These are phyloP conservation scores for Talaromyces sp. DNA, from an alignment of 2,329 filamentous ascomycete genomes.

Conservation along the genomic window DNA sequence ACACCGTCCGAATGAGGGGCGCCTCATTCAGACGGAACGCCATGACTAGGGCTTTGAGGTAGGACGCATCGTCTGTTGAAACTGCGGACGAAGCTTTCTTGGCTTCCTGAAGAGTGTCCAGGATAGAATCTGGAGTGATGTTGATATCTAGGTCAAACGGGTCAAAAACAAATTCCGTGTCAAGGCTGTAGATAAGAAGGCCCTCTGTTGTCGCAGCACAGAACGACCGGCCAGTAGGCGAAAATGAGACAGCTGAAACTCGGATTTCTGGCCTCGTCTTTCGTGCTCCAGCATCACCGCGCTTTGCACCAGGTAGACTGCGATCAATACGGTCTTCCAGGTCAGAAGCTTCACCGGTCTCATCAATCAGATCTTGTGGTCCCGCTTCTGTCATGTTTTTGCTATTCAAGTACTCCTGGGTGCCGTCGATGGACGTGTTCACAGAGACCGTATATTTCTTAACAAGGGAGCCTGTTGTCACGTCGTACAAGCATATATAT, in stretches of 20 bases:
- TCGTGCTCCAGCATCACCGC: slow-evolving; percentile 77
- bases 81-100: slow-evolving; percentile 45
- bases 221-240: slow-evolving; percentile 83
- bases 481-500: slow-evolving; percentile 97
- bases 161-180: slow-evolving; percentile 80
- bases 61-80: slow-evolving; percentile 63
- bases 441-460: slow-evolving; percentile 95
- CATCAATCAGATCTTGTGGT: slow-evolving; percentile 77
- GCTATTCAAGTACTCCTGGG: slow-evolving; percentile 95
- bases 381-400: slow-evolving; percentile 87
- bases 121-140: slow-evolving; percentile 81
- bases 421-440: slow-evolving; percentile 92
- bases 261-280: slow-evolving; percentile 76
- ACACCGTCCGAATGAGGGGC: slow-evolving; percentile 75
- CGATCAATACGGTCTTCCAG: slow-evolving; percentile 77
- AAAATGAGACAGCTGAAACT: slow-evolving; percentile 79
- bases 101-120: slow-evolving; percentile 62
- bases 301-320: slow-evolving; percentile 77
- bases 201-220: slow-evolving; percentile 95
- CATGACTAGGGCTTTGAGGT: slow-evolving; percentile 92
- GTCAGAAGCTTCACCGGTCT: slow-evolving; percentile 82
- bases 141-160: slow-evolving; percentile 94
- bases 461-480: slow-evolving; percentile 80
- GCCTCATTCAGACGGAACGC: slow-evolving; percentile 91
- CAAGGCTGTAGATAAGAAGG: slow-evolving; percentile 86